Evolutionary conservation across 1,284 basidiomycete species (phyloP), one percentile per base, ranked within the genome.

Genomic region (Schizopora paradoxa): DNA sequence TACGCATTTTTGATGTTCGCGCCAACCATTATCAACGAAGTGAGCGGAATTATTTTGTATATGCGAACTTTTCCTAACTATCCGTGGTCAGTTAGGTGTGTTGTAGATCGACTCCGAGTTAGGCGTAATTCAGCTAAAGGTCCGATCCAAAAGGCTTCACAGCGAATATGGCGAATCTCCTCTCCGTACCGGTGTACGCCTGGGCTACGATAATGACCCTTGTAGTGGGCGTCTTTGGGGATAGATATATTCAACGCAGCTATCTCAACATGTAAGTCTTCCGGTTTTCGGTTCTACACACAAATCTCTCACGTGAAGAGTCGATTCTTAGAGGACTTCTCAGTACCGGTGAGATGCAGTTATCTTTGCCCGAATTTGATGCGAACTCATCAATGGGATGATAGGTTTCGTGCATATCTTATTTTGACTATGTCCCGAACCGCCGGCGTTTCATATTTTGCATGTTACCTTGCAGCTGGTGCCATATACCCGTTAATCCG

Each of bases 1-100:
- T 88, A 86, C 54, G 81, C 84, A 1, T 86, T 87, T 61, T 70
- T 78, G 5, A 61, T 86, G 33, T 88, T 87, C 66, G 66, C 85
- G 28, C 85, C 85, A 4, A 81, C 73, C 32, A 85, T 85, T 55
- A 84, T 84, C 60, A 79, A 72, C 50, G 65, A 81, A 64, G 77
- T 82, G 49, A 46, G 59, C 58, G 27, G 61, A 52, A 33, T 6
- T 32, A 8, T 23, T 4, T 34, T 6, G 41, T 38, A 5, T n/a
- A n/a, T n/a, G n/a, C 18, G 10, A 16, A 7, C 11, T 27, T 40
- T 11, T n/a, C 10, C 22, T 2, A 6, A 39, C 19, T 26, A 5
- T 16, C 41, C 23, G 46, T 49, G 14, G 45, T 21, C 18, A n/a
- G 40, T 51, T 1, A 48, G 42, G 51, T 53, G 27, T 38, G 26